A percentile compares a stretch with the other conserved stretches of the same genome.
phyloP scores from a whole-genome alignment of 2,329 filamentous ascomycete species.

The Akanthomyces dipterigenus region DNA sequence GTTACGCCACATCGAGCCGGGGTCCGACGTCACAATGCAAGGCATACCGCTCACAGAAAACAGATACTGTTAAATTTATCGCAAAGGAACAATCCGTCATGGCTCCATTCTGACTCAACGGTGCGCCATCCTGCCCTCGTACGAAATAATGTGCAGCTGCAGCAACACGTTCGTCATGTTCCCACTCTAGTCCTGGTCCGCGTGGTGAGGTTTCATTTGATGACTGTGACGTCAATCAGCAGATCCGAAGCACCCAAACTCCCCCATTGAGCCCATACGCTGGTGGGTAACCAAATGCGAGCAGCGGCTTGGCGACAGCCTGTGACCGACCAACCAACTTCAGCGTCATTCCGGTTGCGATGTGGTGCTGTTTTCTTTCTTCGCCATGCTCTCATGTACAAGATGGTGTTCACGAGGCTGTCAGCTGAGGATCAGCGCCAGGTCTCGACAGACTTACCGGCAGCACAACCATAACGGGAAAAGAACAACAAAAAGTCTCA shows the following conservation, averaged over 20 bases:
- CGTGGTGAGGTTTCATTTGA: conserved; percentile 5
- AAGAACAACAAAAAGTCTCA: neutral
- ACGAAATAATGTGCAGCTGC: neutral
- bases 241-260: neutral
- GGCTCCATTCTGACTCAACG: neutral
- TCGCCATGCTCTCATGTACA: neutral
- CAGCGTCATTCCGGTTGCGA: neutral
- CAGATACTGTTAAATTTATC: neutral
- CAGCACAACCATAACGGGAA: neutral
- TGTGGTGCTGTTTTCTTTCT: neutral
- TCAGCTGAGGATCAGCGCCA: conserved; percentile 2
- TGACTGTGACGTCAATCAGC: conserved; percentile 8
- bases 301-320: neutral
- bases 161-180: neutral
- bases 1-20: conserved; percentile 1
- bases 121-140: neutral
- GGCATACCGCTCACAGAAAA: no score
- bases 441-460: no score
- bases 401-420: neutral
- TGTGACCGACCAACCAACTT: neutral
- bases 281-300: neutral
- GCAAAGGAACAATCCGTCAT: neutral
- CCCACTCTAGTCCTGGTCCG: neutral
- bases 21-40: neutral
- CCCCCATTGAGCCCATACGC: neutral